Evolutionary conservation across 1,284 basidiomycete species (phyloP).

Genomic region (Malassezia brasiliensis): DNA sequence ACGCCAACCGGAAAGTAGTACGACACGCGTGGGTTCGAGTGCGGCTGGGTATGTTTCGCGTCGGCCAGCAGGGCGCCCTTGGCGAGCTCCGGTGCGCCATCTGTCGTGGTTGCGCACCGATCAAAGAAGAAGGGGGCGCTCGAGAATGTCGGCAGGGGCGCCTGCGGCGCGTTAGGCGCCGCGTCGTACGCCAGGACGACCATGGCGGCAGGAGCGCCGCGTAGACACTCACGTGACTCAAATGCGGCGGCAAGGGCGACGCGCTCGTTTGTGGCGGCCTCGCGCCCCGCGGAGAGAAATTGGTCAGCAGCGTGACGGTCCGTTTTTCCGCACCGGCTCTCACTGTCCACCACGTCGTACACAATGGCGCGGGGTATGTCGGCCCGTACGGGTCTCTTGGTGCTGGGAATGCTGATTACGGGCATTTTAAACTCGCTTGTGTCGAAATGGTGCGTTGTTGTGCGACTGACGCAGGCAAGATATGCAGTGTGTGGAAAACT

Average conservation of each 20-base stretch:
- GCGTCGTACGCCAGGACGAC: constrained; percentile 41
- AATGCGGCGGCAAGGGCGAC: neutral
- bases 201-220: constrained; percentile 15
- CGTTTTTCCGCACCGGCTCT: neutral
- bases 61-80: constrained; percentile 12
- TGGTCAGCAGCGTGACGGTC: neutral
- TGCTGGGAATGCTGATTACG: constrained; percentile 53
- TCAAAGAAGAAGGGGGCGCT: constrained; percentile 44
- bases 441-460: constrained; percentile 30
- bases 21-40: constrained; percentile 61
- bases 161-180: constrained; percentile 19
- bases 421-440: constrained; percentile 49
- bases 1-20: constrained; percentile 93
- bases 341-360: neutral
- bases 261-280: no score
- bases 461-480: constrained; percentile 30
- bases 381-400: constrained; percentile 38
- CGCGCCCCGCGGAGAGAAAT: neutral
- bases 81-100: constrained; percentile 23
- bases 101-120: constrained; percentile 22
- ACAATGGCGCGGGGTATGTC: neutral
- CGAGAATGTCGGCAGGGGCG: constrained; percentile 33
- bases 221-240: neutral
- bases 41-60: constrained; percentile 25
- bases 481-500: constrained; percentile 50